Evolutionary conservation across 1,139 yeast genomes (phyloP).

Genomic region (Suhomyces wounanorum): DNA sequence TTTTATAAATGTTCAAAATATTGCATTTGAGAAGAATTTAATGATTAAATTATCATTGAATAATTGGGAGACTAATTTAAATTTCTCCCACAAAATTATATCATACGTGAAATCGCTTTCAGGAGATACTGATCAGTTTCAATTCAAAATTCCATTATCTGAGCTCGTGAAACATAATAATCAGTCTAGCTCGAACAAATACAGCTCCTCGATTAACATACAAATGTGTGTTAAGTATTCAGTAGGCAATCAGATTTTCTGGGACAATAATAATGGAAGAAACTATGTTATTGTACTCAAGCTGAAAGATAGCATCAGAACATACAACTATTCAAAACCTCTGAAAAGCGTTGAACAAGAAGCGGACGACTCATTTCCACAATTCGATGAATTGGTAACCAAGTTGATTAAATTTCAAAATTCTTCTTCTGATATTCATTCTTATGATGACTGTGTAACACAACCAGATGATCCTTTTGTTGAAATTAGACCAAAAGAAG

Average conservation of each 20-base stretch:
- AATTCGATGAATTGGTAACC: conserved; percentile 31
- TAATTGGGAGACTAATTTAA: conserved; percentile 38
- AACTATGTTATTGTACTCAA: conserved; percentile 33
- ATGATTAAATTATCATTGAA: conserved; percentile 40
- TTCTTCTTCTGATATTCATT: conserved; percentile 11
- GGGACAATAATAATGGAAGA: conserved; percentile 26
- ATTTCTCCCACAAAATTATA: conserved; percentile 25
- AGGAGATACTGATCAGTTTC: conserved; percentile 39
- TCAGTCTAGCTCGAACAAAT: background rate
- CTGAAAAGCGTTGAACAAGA: conserved; percentile 3
- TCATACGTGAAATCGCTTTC: conserved; percentile 29
- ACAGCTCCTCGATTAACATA: conserved; percentile 14
- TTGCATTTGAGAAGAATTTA: conserved; percentile 41
- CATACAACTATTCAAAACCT: conserved; percentile 17
- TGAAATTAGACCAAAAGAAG: background rate
- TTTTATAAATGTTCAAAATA: conserved; percentile 37
- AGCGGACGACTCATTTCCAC: conserved; percentile 19
- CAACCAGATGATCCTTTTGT: background rate
- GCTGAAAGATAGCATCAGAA: conserved; percentile 19
- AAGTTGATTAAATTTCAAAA: conserved; percentile 18
- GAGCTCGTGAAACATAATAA: conserved; percentile 23
- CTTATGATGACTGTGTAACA: conserved; percentile 6
- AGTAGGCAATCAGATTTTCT: conserved; percentile 19
- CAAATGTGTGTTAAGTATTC: conserved; percentile 25
- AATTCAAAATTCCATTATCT: conserved; percentile 35